Percentiles rank a stretch among this genome's conserved stretches.
Evolutionary conservation across 768 basidiomycete species (phyloP).

Genomic region (Neoboletus brunneissimus): DNA sequence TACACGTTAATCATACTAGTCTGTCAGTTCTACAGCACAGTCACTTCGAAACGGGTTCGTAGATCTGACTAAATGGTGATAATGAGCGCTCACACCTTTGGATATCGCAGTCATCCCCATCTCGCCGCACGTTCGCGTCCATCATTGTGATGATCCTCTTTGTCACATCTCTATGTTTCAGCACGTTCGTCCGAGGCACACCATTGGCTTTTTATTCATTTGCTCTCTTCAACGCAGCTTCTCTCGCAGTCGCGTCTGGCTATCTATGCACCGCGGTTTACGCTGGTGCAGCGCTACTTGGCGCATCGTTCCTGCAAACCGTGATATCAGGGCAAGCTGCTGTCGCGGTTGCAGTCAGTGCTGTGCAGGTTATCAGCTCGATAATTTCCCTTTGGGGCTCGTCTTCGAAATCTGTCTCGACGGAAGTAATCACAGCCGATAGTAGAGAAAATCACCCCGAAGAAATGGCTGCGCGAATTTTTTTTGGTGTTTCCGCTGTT

Average conservation of each 20-base stretch:
- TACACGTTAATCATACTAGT: slow-evolving; percentile 66
- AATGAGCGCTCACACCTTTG: slow-evolving; percentile 1
- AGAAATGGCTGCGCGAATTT: slow-evolving; percentile 66
- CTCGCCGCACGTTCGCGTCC: slow-evolving; percentile 52
- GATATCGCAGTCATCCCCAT: slow-evolving; percentile 52
- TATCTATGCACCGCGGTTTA: slow-evolving; percentile 78
- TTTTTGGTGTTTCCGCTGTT: slow-evolving; percentile 67
- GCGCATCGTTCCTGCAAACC: slow-evolving; percentile 66
- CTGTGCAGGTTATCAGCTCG: slow-evolving; percentile 69
- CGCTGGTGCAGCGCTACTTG: slow-evolving; percentile 80
- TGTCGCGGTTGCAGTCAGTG: slow-evolving; percentile 77
- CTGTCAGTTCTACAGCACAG: slow-evolving; percentile 73
- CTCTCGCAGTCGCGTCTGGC: slow-evolving; percentile 60
- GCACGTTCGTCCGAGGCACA: slow-evolving; percentile 56
- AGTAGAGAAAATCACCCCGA: slow-evolving; percentile 48
- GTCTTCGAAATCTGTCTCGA: slow-evolving; percentile 26
- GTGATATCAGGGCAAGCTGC: slow-evolving; percentile 85
- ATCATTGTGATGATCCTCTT: slow-evolving; percentile 52
- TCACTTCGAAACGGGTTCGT: slow-evolving; percentile 63
- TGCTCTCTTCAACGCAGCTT: slow-evolving; percentile 56
- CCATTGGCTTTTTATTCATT: slow-evolving; percentile 63
- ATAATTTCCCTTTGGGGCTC: slow-evolving; percentile 52
- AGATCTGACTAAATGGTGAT: neutral
- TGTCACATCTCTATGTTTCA: slow-evolving; percentile 58
- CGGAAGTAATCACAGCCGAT: slow-evolving; percentile 17